phyloP scores from a whole-genome alignment of 805 yeast species.

The Torulaspora franciscae region DNA sequence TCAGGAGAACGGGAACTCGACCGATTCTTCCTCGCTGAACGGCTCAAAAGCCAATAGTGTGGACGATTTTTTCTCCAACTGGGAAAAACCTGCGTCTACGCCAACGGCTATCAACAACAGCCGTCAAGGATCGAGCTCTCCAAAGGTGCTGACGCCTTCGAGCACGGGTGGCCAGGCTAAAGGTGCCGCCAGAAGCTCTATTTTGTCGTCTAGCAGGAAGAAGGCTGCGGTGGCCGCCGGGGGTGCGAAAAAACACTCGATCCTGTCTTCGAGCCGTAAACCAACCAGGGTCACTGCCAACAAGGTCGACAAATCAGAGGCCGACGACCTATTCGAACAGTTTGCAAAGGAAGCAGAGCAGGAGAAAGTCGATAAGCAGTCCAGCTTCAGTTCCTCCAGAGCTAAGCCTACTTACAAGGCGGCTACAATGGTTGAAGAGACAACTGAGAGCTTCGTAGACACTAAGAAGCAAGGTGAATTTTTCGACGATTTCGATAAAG shows the following conservation, averaged over 20 bases:
- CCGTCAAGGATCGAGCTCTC: constrained; percentile 17
- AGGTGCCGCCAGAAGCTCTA: constrained; percentile 20
- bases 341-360: constrained; percentile 74
- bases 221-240: constrained; percentile 20
- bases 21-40: constrained; percentile 29
- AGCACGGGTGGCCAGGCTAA: constrained; percentile 19
- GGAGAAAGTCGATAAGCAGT: constrained; percentile 61
- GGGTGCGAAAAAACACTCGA: constrained; percentile 39
- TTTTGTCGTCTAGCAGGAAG: constrained; percentile 30
- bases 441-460: constrained; percentile 5
- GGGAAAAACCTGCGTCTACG: constrained; percentile 70
- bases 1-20: constrained; percentile 21
- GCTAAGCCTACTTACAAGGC: constrained; percentile 14
- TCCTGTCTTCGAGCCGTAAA: constrained; percentile 52
- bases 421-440: constrained; percentile 9
- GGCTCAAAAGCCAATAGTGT: constrained; percentile 42
- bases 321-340: constrained; percentile 48
- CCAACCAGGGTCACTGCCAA: constrained; percentile 53
- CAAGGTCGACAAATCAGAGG: constrained; percentile 51
- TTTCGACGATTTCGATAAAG: constrained; percentile 20
- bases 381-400: constrained; percentile 21
- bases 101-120: constrained; percentile 25
- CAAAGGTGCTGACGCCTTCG: constrained; percentile 21
- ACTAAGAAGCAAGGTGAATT: constrained; percentile 11
- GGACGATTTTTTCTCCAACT: constrained; percentile 87